Conservation (phyloP, 176 grass and related monocot species). For the Cenchrus fungigraminus region DNA sequence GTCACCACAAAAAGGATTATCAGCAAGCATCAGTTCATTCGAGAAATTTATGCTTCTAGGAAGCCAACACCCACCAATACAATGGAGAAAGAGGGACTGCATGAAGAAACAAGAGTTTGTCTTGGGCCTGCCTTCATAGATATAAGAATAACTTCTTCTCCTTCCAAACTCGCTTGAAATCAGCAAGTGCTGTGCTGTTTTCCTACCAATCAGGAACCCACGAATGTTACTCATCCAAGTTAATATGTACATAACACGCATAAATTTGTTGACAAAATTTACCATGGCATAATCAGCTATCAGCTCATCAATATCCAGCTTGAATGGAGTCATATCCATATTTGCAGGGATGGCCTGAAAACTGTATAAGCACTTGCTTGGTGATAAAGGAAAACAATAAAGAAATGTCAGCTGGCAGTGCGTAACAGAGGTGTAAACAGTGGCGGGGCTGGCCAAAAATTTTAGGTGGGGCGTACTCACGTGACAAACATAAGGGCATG, state of each 20-base stretch:
- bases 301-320: conserved; percentile 85
- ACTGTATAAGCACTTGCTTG: conserved; percentile 17
- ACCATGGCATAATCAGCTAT: conserved; percentile 65
- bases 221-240: background rate
- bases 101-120: conserved; percentile 79
- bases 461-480: too few relatives aligned
- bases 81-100: conserved; percentile 82
- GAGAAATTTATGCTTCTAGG: background rate
- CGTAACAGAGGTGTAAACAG: too few relatives aligned
- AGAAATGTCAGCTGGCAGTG: too few relatives aligned
- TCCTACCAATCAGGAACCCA: conserved; percentile 42
- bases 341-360: background rate
- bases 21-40: background rate
- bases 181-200: conserved; percentile 46
- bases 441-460: too few relatives aligned
- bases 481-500: too few relatives aligned
- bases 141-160: conserved; percentile 77
- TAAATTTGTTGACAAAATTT: conserved; percentile 19
- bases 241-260: background rate
- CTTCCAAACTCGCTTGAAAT: conserved; percentile 82
- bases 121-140: conserved; percentile 71
- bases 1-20: background rate
- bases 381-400: background rate
- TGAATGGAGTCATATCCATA: conserved; percentile 81
- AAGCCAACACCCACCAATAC: conserved; percentile 53